These are phyloP conservation scores for Cyclotella distinguenda DNA, from an alignment of 108 stramenopile species.

Conservation along the genomic window DNA sequence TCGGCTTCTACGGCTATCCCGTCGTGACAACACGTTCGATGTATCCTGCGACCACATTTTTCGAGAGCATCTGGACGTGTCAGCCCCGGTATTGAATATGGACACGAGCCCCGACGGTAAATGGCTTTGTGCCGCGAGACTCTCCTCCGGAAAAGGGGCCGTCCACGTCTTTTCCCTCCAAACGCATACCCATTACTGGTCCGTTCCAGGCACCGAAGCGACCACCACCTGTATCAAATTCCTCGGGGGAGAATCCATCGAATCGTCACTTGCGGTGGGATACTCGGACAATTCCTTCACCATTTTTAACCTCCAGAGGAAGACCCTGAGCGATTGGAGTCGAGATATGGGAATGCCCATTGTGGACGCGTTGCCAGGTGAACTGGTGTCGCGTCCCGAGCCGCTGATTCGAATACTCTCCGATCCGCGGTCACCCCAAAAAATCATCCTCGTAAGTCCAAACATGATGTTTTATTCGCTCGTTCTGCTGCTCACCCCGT, in stretches of 20 bases:
- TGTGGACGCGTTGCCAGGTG: conserved; percentile 52
- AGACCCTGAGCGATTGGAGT: conserved; percentile 68
- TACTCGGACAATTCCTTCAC: conserved; percentile 63
- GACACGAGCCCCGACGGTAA: conserved; percentile 54
- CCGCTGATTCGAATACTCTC: conserved; percentile 54
- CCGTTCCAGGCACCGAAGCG: conserved; percentile 64
- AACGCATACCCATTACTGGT: conserved; percentile 63
- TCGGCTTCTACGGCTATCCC: conserved; percentile 28
- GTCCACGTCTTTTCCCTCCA: conserved; percentile 56
- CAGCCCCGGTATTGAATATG: conserved; percentile 21
- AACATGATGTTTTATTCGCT: conserved; percentile 34
- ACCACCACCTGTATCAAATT: conserved; percentile 61
- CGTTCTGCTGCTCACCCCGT: conserved; percentile 1
- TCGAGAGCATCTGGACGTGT: conserved; percentile 27
- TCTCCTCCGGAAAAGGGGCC: conserved; percentile 41
- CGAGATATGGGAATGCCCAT: conserved; percentile 65
- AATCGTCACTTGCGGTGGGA: conserved; percentile 62
- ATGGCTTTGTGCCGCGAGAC: conserved; percentile 59
- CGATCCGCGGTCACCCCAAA: conserved; percentile 49
- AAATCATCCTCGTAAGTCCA: conserved; percentile 73
- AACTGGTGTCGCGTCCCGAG: conserved; percentile 56
- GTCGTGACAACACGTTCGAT: neutral
- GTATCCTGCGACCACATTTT: conserved; percentile 35
- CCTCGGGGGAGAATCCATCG: conserved; percentile 36
- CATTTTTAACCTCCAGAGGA: conserved; percentile 59